Evolutionary conservation across 2,329 filamentous ascomycete genomes (phyloP).

Genomic region (Coleophoma crateriformis): DNA sequence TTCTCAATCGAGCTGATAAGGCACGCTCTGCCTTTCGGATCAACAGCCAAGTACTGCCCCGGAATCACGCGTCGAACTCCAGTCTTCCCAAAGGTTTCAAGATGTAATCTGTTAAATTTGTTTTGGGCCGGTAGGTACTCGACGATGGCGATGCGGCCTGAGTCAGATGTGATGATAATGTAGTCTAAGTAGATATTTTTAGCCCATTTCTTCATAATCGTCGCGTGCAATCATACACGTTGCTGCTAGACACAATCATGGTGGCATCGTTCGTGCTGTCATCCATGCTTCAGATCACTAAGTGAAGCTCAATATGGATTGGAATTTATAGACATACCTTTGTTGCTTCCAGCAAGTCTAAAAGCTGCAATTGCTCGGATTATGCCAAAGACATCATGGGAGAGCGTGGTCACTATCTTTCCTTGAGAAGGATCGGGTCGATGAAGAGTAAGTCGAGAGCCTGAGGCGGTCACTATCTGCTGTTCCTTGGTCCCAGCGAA

Average conservation of each 20-base stretch:
- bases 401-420: slow-evolving; percentile 79
- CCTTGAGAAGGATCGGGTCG: slow-evolving; percentile 81
- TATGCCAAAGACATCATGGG: slow-evolving; percentile 94
- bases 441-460: slow-evolving; percentile 82
- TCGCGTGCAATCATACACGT: slow-evolving; percentile 7
- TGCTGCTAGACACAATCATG: slow-evolving; percentile 16
- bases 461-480: slow-evolving; percentile 91
- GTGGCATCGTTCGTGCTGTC: slow-evolving; percentile 36
- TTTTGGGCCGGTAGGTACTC: slow-evolving; percentile 87
- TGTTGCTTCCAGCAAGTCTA: slow-evolving; percentile 85
- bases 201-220: slow-evolving; percentile 14
- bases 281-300: slow-evolving; percentile 66
- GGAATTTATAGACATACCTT: slow-evolving; percentile 66
- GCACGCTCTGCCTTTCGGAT: slow-evolving; percentile 93
- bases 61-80: slow-evolving; percentile 89
- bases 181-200: slow-evolving; percentile 61
- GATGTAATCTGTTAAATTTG: slow-evolving; percentile 80
- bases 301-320: slow-evolving; percentile 46
- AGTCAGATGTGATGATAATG: slow-evolving; percentile 92
- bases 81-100: slow-evolving; percentile 98
- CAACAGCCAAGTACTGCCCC: slow-evolving; percentile 91
- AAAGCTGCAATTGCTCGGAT: slow-evolving; percentile 86
- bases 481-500: slow-evolving; percentile 96
- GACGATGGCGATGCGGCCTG: slow-evolving; percentile 87
- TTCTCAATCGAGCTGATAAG: slow-evolving; percentile 94